Evolutionary conservation across 2,329 filamentous ascomycete species (phyloP), one percentile per base, ranked within the genome.

Genomic region (Lizonia empirigonia): DNA sequence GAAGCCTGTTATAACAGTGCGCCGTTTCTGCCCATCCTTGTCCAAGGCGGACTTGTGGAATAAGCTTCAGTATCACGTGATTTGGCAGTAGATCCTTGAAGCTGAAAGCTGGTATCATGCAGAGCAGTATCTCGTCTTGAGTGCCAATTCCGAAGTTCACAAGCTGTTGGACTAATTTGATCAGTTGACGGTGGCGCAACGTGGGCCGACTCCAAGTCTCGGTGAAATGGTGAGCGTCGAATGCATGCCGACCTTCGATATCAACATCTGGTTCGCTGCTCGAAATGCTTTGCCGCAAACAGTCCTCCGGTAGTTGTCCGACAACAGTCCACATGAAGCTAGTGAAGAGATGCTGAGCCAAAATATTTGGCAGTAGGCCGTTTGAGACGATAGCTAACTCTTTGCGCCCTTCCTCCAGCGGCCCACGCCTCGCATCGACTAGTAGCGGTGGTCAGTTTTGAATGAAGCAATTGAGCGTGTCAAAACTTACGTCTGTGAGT

Each of bases 261-360:
- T 44, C 41, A 15, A 44, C 30, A 2, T 33, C 41, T 15, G 18
- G 30, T 16, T 44, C 41, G 22, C 32, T 44, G n/a, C n/a, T 20
- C 10, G 15, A 2, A 18, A 35, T 13, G 4, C 29, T n/a, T 26
- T 42, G 20, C 9, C 46, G 46, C 7, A 49, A 24, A 18, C 20
- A 39, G 18, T 49, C 37, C 5, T 27, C 10, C 4, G 30, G 23
- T 4, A 49, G 18, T 4, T 37, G 30, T 16, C 37, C 22, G 8
- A 40, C 38, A 2, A 37, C 38, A 29, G 37, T 42, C 46, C 46
- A 49, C 30, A 49, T 37, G 19, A 49, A 49, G 16, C 30, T 36
- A 20, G 40, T 44, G 22, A 44, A 44, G 2, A 44, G 29, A 20
- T 44, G 40, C 18, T 44, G 40, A 5, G 40, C 40, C 22, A 44